Base-by-base conservation (phyloP, 225 moss, liverwort and hornwort species). In the Climacium dendroides region DNA sequence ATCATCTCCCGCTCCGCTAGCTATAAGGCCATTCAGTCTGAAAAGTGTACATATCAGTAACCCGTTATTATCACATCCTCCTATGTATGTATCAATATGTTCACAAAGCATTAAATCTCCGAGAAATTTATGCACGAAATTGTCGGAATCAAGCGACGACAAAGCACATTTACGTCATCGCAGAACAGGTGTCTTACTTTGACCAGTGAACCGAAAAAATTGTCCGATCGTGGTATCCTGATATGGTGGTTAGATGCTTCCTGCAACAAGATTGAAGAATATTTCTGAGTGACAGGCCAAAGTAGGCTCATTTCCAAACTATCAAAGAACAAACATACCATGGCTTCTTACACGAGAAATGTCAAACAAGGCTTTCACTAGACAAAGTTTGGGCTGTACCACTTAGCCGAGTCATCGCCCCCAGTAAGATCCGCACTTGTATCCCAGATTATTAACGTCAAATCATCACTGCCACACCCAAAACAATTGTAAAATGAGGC, bases 201-300 rank as follows among this genome's bases (percentile, higher is more conserved):
- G 97, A 97, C 96, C 97, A 98, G 90, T 97, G 87, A 47, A 96
- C 97, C 58, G 99, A 99, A 88, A 95, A 99, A 30, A 97, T 93
- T 61, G 99, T 99, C 45, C 99, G 95, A 87, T 95, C 96, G 85
- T 99, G 99, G 50, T 97, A 99, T 69, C 99, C 99, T 32, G 97
- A 95, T 50, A 99, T 92, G 45, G 96, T 96, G 62, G 92, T 91
- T 62, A 96, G 86, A 89, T 94, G 96, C 90, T 92, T 97, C 98
- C 98, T 98, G 96, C 86, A 90, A 89, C 43, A 78, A 86, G 57
- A 84, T 77, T 52, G 19, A 73, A 78, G 13, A 89, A 58, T 37
- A 50, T 15, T 72, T 58, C 34, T 92, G n/a, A 92, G 39, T 82
- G 55, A 70, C 39, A 64, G 41, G 74, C 54, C 70, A 64, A 32